Evolutionary conservation across 306 rosid species (phyloP).

Genomic region (Ziziphus jujuba): DNA sequence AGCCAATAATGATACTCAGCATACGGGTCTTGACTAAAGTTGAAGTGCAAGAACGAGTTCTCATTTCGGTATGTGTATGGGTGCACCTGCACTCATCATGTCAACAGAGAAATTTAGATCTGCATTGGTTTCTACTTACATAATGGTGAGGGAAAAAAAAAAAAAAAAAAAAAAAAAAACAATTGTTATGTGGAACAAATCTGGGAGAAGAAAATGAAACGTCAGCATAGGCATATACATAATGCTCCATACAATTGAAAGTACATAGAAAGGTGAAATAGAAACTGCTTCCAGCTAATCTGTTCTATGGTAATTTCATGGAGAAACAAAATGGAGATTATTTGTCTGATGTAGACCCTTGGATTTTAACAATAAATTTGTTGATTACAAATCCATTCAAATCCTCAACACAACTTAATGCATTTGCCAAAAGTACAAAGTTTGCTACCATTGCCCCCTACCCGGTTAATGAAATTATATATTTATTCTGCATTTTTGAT

Average conservation of each 20-base stretch:
- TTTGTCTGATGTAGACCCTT: no score
- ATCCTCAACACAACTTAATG: conserved; percentile 3
- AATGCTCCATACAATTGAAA: not conserved
- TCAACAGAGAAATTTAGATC: conserved; percentile 9
- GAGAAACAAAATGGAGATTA: no score
- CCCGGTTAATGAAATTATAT: no score
- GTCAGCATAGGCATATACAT: not conserved
- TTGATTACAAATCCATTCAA: no score
- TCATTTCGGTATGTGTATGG: conserved; percentile 86
- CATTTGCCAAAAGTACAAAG: not conserved
- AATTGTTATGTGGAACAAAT: not conserved
- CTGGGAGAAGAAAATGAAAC: not conserved
- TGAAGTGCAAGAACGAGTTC: conserved; percentile 49
- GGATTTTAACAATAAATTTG: not conserved
- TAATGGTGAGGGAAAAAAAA: no score
- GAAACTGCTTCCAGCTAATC: not conserved
- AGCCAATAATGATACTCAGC: conserved; percentile 74
- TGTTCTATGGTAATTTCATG: not conserved
- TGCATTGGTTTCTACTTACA: not conserved
- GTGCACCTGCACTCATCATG: conserved; percentile 64
- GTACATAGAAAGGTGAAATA: not conserved
- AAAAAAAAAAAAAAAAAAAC: not conserved
- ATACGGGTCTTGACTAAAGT: conserved; percentile 79
- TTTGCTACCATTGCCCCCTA: not conserved
- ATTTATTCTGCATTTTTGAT: no score